These are phyloP conservation scores for Trichoderma koningiopsis DNA, from an alignment of 2,329 filamentous ascomycete species.

Conservation along the genomic window DNA sequence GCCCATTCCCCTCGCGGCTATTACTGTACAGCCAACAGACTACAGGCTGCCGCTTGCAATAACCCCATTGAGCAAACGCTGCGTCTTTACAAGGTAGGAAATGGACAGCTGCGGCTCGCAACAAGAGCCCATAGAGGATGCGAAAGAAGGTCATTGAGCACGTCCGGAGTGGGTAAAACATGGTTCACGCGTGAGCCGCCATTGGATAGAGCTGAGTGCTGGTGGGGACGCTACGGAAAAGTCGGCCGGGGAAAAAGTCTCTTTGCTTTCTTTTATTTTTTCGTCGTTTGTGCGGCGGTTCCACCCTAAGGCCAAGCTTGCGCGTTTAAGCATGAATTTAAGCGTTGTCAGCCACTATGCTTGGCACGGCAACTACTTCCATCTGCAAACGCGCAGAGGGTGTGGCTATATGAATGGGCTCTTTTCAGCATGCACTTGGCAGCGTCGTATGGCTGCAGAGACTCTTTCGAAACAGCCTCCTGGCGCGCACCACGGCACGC, in stretches of 20 bases:
- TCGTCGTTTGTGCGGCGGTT: constrained; percentile 13
- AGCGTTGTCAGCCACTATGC: constrained; percentile 50
- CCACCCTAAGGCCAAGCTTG: constrained; percentile 29
- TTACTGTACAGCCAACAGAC: background rate
- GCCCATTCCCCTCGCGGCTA: background rate
- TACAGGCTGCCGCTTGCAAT: background rate
- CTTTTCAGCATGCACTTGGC: background rate
- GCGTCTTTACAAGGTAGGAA: background rate
- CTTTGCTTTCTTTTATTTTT: background rate
- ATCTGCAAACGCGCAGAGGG: constrained; percentile 7
- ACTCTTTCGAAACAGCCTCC: background rate
- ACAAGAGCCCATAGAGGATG: background rate
- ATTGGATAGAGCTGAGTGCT: background rate
- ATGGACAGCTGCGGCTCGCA: background rate
- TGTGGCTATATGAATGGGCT: background rate
- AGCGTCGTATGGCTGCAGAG: background rate
- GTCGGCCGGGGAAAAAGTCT: constrained; percentile 23
- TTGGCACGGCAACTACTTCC: constrained; percentile 41
- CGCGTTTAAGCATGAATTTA: constrained; percentile 55
- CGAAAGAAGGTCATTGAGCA: background rate
- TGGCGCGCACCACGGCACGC: background rate
- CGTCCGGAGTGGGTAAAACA: background rate
- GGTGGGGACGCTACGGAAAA: constrained; percentile 22
- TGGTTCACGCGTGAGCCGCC: background rate
- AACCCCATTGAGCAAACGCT: background rate